phyloP scores from a whole-genome alignment of 192 early-diverging fungal genomes.

The Coemansia sp. region DNA sequence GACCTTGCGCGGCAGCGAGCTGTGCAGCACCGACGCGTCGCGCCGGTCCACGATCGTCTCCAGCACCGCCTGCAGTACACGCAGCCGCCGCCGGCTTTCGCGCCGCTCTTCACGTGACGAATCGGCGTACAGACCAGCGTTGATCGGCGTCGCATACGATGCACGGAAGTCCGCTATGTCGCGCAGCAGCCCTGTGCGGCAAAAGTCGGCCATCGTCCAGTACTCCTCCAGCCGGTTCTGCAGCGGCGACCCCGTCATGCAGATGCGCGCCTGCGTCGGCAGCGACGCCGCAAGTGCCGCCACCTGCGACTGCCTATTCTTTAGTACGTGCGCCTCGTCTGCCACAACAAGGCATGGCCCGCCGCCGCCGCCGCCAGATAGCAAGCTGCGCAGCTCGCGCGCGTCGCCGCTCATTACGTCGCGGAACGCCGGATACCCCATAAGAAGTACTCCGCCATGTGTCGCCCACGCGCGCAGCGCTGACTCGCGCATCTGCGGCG shows the following conservation, averaged over 20 bases:
- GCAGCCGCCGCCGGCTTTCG: constrained; percentile 34
- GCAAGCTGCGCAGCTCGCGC: constrained; percentile 19
- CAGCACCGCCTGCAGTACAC: constrained; percentile 65
- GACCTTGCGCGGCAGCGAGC: constrained; percentile 65
- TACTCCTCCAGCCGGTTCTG: constrained; percentile 84
- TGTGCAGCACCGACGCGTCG: constrained; percentile 53
- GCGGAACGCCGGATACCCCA: constrained; percentile 66
- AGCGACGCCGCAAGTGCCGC: constrained; percentile 35
- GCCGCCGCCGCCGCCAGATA: constrained; percentile 61
- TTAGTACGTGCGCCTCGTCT: constrained; percentile 84
- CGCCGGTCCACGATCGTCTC: constrained; percentile 62
- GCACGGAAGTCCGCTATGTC: constrained; percentile 56
- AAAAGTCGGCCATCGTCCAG: constrained; percentile 78
- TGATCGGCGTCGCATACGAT: constrained; percentile 62
- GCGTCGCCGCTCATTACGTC: constrained; percentile 22
- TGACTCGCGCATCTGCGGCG: constrained; percentile 15
- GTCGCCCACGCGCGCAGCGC: constrained; percentile 58
- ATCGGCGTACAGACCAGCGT: constrained; percentile 59
- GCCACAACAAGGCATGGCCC: constrained; percentile 72
- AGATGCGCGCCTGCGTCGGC: constrained; percentile 61
- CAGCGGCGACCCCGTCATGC: constrained; percentile 80
- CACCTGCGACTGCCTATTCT: constrained; percentile 50
- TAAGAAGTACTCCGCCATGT: constrained; percentile 67
- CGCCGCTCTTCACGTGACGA: constrained; percentile 25
- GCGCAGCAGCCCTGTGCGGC: constrained; percentile 64